phyloP scores from a whole-genome alignment of 495 filamentous ascomycete genomes.

The Cairneyella variabilis region DNA sequence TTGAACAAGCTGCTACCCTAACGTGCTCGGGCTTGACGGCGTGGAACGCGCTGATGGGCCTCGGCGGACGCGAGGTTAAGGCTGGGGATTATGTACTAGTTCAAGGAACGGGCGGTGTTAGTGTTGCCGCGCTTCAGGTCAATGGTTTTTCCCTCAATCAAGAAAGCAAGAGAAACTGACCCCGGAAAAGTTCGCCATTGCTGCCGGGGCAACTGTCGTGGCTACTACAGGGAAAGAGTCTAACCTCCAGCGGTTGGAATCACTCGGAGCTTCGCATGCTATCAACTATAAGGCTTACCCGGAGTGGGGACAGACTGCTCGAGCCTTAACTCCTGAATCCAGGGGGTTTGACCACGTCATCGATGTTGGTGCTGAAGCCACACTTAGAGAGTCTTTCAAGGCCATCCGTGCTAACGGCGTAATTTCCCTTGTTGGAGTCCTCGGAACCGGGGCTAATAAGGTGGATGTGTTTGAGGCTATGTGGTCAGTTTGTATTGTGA shows the following conservation, averaged over 20 bases:
- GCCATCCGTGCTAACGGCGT: conserved; percentile 62
- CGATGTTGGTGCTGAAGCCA: conserved; percentile 61
- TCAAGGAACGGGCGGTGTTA: conserved; percentile 78
- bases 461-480: conserved; percentile 39
- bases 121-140: conserved; percentile 67
- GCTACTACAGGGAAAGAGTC: conserved; percentile 66
- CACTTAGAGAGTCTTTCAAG: conserved; percentile 56
- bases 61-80: conserved; percentile 59
- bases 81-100: conserved; percentile 68
- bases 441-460: conserved; percentile 47
- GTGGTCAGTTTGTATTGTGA: conserved; percentile 57
- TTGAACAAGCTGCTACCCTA: conserved; percentile 61
- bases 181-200: conserved; percentile 65
- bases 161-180: background rate
- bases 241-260: conserved; percentile 64
- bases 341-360: conserved; percentile 65
- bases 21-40: conserved; percentile 69
- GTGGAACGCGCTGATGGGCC: conserved; percentile 82
- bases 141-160: background rate
- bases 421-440: conserved; percentile 63
- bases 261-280: conserved; percentile 70
- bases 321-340: conserved; percentile 52
- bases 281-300: conserved; percentile 68
- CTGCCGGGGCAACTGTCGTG: conserved; percentile 72
- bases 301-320: conserved; percentile 71